A percentile compares a stretch with the other conserved stretches of the same genome.
phyloP scores from a whole-genome alignment of 2,329 filamentous ascomycete genomes.

The Coniochaeta prunicola region DNA sequence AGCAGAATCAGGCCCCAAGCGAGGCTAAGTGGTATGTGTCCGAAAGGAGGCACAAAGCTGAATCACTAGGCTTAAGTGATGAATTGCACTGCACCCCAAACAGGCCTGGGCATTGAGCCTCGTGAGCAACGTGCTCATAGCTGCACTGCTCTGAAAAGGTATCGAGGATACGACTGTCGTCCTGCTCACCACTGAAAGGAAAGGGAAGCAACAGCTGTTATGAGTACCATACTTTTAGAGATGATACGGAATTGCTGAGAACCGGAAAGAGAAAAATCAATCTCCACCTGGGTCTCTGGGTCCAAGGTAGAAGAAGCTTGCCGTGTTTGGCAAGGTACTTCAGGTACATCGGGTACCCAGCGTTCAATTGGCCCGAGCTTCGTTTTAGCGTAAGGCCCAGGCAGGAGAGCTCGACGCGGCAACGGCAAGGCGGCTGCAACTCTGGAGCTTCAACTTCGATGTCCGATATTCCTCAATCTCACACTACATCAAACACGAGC shows the following conservation, averaged over 20 bases:
- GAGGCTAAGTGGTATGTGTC: not conserved
- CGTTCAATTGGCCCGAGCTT: conserved; percentile 2
- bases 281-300: too few species aligned
- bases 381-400: not conserved
- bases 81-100: not conserved
- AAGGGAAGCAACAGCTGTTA: not conserved
- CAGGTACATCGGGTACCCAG: not conserved
- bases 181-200: not conserved
- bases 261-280: not conserved
- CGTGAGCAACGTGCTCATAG: not conserved
- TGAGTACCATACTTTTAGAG: not conserved
- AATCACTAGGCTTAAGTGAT: not conserved
- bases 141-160: not conserved
- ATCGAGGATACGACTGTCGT: not conserved
- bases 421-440: not conserved
- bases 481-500: not conserved
- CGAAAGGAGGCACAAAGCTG: not conserved
- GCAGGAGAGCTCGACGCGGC: conserved; percentile 3
- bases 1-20: not conserved
- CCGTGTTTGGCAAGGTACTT: not conserved
- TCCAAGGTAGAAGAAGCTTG: too few species aligned
- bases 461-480: not conserved
- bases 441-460: not conserved
- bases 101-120: not conserved
- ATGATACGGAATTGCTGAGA: not conserved